phyloP scores from a whole-genome alignment of 1,284 basidiomycete species.

The Cutaneotrichosporon sp. region DNA sequence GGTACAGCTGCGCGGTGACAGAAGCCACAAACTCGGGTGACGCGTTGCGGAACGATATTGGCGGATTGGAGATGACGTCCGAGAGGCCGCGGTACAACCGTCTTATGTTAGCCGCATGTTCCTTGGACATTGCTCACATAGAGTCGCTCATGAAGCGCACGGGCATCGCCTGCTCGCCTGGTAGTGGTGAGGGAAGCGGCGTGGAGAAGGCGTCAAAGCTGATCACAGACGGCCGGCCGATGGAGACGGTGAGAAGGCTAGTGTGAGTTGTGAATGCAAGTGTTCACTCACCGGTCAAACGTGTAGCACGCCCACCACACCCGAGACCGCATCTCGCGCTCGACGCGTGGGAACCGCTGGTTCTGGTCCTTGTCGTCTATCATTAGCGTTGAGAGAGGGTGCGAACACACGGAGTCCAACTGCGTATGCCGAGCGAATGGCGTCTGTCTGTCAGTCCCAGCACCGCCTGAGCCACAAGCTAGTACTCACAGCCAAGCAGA shows the following conservation, averaged over 20 bases:
- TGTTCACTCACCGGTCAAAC: conserved; percentile 18
- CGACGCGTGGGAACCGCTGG: conserved; percentile 5
- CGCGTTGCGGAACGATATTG: conserved; percentile 2
- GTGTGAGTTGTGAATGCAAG: too few species aligned
- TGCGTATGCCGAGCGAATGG: conserved; percentile 24
- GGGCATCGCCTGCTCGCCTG: conserved; percentile 8
- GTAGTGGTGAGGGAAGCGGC: conserved; percentile 15
- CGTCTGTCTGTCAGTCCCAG: conserved; percentile 9
- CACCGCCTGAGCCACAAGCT: too few species aligned
- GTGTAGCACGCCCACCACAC: conserved; percentile 28
- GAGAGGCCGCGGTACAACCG: conserved; percentile 23
- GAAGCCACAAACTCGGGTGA: conserved; percentile 9
- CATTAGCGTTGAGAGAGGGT: not conserved
- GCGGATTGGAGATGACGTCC: conserved; percentile 21
- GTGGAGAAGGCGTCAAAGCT: conserved; percentile 6
- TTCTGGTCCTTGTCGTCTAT: conserved; percentile 14
- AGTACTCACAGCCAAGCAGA: conserved; percentile 23
- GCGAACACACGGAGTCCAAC: conserved; percentile 18
- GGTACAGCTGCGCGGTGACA: conserved; percentile 12
- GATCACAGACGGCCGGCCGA: conserved; percentile 22
- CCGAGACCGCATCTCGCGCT: conserved; percentile 22
- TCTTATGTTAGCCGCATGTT: conserved; percentile 4
- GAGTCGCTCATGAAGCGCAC: conserved; percentile 20
- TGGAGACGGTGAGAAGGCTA: conserved; percentile 22
- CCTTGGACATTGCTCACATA: conserved; percentile 14